Base-by-base conservation (phyloP, 2,329 filamentous ascomycete species). In the Pestalotiopsis fici region DNA sequence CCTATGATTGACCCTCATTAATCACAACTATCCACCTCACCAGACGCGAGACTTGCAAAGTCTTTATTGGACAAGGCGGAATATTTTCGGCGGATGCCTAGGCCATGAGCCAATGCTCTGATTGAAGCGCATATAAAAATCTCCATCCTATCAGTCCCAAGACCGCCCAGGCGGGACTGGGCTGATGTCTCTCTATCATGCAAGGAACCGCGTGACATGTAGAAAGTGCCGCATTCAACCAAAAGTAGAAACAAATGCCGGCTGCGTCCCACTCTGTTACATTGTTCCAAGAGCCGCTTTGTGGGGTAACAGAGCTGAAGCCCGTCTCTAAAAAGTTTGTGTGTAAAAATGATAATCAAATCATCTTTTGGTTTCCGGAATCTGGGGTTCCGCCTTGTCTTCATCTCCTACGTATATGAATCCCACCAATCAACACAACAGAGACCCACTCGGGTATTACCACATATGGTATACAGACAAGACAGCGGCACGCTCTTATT, bases 371-470 rank as follows among this genome's bases (percentile, higher is more conserved):
- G 27, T 43, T 28, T 25, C 35, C 61, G 61, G 61, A 64, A 64
- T 64, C 61, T 55, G 61, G 61, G 61, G 61, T 43, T 64, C 61
- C 61, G 61, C 61, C 50, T 39, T 12, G 11, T 50, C 4, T 27
- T 21, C 25, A n/a, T 54, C 43, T 25, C 12, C 35, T 21, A 43
- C 18, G 12, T 11, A 15, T 18, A 43, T 12, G 28, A 55, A 31
- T 64, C 61, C 61, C 61, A 64, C 61, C 61, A 64, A 64, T 64
- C 27, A 64, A 5, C 3, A 56, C 12, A n/a, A 5, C 12, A 11
- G 21, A 35, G 61, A 54, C 47, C 61, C 39, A 54, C 47, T 47
- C 31, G 11, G 21, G 39, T 55, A 55, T 64, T 54, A 55, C 39
- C 27, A 55, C 39, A 56, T 11, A 5, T 6, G 43, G 39, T 47